phyloP scores from a whole-genome alignment of 1,284 basidiomycete species.

The Apiotrichum mycotoxinovorans region DNA sequence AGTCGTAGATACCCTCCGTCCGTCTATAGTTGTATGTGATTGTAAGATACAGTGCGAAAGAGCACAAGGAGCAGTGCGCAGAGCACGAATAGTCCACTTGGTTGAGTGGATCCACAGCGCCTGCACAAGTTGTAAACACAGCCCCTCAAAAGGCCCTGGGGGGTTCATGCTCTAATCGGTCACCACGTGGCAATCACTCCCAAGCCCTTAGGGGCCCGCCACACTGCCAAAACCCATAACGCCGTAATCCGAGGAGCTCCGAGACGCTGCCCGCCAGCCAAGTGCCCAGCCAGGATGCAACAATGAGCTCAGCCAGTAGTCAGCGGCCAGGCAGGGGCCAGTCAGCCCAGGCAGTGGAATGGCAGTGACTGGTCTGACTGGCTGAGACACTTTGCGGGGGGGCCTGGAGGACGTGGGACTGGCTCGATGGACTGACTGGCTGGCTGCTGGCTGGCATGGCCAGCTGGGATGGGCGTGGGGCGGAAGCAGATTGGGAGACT shows the following conservation, averaged over 20 bases:
- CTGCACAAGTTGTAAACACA: no score
- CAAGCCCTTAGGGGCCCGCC: background rate
- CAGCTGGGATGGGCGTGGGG: background rate
- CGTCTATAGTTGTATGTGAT: conserved; percentile 5
- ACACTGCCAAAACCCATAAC: background rate
- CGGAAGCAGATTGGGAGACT: background rate
- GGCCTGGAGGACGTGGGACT: no score
- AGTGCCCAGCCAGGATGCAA: background rate
- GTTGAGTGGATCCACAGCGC: no score
- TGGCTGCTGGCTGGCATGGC: no score
- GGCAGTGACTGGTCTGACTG: no score
- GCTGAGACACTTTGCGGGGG: no score
- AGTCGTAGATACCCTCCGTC: background rate
- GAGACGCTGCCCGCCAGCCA: background rate
- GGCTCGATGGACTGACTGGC: no score
- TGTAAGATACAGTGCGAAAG: background rate
- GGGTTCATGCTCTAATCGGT: background rate
- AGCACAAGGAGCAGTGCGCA: background rate
- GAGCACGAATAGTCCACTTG: background rate
- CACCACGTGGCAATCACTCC: background rate
- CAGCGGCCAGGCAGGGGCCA: no score
- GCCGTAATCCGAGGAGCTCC: background rate
- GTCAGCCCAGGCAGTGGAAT: no score
- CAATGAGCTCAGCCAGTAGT: no score
- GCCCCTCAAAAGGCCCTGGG: background rate